Conservation (phyloP, 192 early-diverging fungal genomes). For the Backusella luteola region DNA sequence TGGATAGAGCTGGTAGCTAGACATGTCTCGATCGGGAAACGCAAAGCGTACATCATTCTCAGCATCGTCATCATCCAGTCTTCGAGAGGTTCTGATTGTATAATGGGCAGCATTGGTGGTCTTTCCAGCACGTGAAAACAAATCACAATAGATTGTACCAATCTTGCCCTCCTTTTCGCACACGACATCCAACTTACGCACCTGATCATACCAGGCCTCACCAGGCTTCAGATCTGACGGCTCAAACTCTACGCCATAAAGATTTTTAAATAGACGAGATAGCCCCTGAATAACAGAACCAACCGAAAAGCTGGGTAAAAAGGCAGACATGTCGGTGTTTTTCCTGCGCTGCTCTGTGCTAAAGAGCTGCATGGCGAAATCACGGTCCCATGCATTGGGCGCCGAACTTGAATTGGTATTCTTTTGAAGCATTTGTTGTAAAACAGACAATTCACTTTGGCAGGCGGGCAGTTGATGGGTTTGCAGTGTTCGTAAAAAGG, state of each 20-base stretch:
- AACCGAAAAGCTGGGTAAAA: slow-evolving; percentile 82
- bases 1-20: background rate
- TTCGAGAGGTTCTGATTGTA: slow-evolving; percentile 86
- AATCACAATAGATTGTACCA: slow-evolving; percentile 94
- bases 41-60: slow-evolving; percentile 43
- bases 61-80: slow-evolving; percentile 78
- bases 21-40: background rate
- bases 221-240: slow-evolving; percentile 66
- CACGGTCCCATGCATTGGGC: slow-evolving; percentile 83
- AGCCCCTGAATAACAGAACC: slow-evolving; percentile 86
- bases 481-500: slow-evolving; percentile 79
- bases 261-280: slow-evolving; percentile 75
- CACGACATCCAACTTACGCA: slow-evolving; percentile 87
- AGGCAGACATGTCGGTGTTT: slow-evolving; percentile 40
- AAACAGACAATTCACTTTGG: slow-evolving; percentile 44
- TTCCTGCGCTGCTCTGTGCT: slow-evolving; percentile 33
- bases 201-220: slow-evolving; percentile 90
- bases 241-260: slow-evolving; percentile 88
- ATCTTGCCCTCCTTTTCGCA: slow-evolving; percentile 85
- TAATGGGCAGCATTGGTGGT: slow-evolving; percentile 93
- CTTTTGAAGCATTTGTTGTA: slow-evolving; percentile 47
- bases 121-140: slow-evolving; percentile 75
- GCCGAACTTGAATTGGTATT: background rate
- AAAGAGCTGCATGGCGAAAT: slow-evolving; percentile 57
- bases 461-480: slow-evolving; percentile 57